Base-by-base conservation (phyloP, 495 filamentous ascomycete genomes). In the Aspergillus mulundensis region DNA sequence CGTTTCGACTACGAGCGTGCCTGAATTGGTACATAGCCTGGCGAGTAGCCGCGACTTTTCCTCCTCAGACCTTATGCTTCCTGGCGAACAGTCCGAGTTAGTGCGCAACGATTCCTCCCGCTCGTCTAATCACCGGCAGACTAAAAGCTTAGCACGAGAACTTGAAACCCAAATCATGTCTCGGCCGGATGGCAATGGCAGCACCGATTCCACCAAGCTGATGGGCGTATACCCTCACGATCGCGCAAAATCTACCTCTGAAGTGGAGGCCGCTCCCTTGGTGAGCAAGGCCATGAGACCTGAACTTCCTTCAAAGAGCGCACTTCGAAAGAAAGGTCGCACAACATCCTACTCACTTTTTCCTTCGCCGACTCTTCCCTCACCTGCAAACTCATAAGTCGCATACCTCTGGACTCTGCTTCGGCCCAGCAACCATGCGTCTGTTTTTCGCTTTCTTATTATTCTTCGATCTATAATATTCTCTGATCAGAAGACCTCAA, bases 1-100 rank as follows among this genome's bases (percentile, higher is more conserved):
- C 0, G 74, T 77, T 21, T 86, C 83, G 0, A 71, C 77, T n/a
- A 72, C 68, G 28, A 82, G 81, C 53, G 68, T 84, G 5, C 81
- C 82, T 0, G 83, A 86, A 36, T 69, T 84, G 18, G 66, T 83
- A 7, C 70, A 79, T 52, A 78, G 77, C 54, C 64, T 75, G 4
- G 70, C 69, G 15, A 77, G 57, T 56, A 79, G 75, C 62, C 73
- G 78, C 24, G 78, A 81, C 55, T 65, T 73, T 38, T 68, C 67
- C 56, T 56, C 67, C 5, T 64, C 65, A 0, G 73, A 76, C 36
- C 66, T 65, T 16, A 46, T 65, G 40, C 62, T 60, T 20, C 66
- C 70, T 18, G 58, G 50, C 19, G 74, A 77, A 34, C 59, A 61
- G 12, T 42, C 56, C 14, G 56, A 55, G 5, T 38, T 61, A 23